Evolutionary conservation across 441 rosid species (phyloP), one percentile per base, ranked within the genome.

Genomic region (Sinapis alba): DNA sequence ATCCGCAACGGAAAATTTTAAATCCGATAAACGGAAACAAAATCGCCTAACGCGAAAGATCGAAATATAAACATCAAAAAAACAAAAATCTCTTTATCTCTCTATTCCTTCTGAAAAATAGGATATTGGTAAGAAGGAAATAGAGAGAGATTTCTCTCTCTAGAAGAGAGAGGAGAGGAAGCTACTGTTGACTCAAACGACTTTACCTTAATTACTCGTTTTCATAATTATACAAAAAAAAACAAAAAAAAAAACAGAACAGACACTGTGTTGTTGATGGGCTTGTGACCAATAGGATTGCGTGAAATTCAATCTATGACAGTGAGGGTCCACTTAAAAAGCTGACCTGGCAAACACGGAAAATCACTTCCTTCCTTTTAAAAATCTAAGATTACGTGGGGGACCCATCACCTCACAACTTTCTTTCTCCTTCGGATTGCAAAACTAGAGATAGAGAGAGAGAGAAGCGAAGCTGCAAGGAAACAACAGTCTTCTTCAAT

Each of bases 261-360:
- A 24, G 12, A 43, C 50, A 21, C 5, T 47, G 8, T 15, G 34
- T 20, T 43, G 57, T 7, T 68, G 63, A 68, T 67, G 2, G 13
- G 20, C 2, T 12, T 30, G 15, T 56, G 23, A 8, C 75, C 80
- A 77, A 77, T 71, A 58, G 28, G 32, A 77, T 23, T 12, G 75
- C 67, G 30, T 47, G 58, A 43, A 43, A 47, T 6, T 32, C 36
- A 5, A 54, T 62, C 16, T 7, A 45, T 15, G 54, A 16, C 10
- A 10, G 18, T 3, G 19, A 11, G 28, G 53, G 65, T 18, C 79
- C 71, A 70, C 28, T 61, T 23, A 21, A 41, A 65, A 76, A 64
- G 68, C 68, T 77, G 80, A 77, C 68, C 30, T 77, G 72, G 43
- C 57, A 71, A 57, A 70, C 68, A 65, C 72, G 80, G 68, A 23